These are phyloP conservation scores for Hymenoscyphus albidus DNA, from an alignment of 2,329 filamentous ascomycete species.

Conservation along the genomic window DNA sequence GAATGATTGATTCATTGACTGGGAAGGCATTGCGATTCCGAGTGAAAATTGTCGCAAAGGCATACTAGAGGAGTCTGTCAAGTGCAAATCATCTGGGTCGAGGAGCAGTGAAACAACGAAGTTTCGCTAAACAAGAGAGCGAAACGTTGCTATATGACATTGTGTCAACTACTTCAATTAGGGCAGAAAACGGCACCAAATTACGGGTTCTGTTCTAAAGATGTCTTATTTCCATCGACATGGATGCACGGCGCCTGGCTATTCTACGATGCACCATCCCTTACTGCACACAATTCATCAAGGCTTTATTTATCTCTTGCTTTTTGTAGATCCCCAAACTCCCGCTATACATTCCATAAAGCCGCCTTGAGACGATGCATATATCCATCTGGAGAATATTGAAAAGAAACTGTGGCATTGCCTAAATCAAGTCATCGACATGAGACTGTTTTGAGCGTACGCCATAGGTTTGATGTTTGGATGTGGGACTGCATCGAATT, in stretches of 20 bases:
- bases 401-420: constrained; percentile 10
- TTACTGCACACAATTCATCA: not conserved
- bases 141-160: not conserved
- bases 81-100: not conserved
- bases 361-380: constrained; percentile 7
- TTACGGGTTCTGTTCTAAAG: constrained; percentile 11
- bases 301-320: constrained; percentile 7
- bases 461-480: constrained; percentile 94
- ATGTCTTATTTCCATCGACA: constrained; percentile 3
- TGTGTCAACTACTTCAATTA: not conserved
- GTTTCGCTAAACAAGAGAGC: not conserved
- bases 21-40: not conserved
- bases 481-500: constrained; percentile 96
- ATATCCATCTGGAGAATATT: constrained; percentile 13
- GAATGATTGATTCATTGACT: constrained; percentile 19
- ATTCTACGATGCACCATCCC: constrained; percentile 9
- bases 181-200: not conserved
- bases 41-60: not conserved
- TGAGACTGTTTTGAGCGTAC: constrained; percentile 79
- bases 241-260: constrained; percentile 9
- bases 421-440: constrained; percentile 45
- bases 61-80: not conserved
- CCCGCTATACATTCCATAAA: constrained; percentile 14
- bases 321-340: constrained; percentile 14
- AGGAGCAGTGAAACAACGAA: not conserved